A percentile compares a stretch with the other conserved stretches of the same genome.
Evolutionary conservation across 2,329 filamentous ascomycete species (phyloP).

Genomic region (Trichoderma sp.): DNA sequence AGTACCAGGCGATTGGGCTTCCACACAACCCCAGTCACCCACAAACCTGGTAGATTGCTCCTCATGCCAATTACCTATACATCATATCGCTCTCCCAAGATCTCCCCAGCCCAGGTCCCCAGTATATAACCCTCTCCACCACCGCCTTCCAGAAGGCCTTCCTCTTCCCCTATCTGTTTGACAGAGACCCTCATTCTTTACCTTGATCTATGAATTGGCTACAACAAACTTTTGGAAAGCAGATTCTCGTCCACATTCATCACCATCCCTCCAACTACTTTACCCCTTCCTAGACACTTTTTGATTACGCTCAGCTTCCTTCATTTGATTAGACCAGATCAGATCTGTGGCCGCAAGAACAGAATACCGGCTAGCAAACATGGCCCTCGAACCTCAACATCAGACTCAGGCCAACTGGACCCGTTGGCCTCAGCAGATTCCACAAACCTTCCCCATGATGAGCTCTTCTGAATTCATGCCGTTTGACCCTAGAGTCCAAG

Average conservation of each 20-base stretch:
- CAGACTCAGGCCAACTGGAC: constrained; percentile 50
- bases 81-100: constrained; percentile 23
- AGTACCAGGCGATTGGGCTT: constrained; percentile 33
- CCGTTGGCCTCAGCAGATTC: constrained; percentile 52
- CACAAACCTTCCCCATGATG: constrained; percentile 48
- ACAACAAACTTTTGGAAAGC: background rate
- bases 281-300: background rate
- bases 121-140: constrained; percentile 26
- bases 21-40: constrained; percentile 30
- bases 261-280: background rate
- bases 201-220: background rate
- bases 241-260: background rate
- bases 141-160: constrained; percentile 19
- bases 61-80: background rate
- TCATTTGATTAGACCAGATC: background rate
- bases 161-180: background rate
- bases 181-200: background rate
- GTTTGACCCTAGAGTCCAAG: constrained; percentile 46
- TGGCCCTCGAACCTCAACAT: constrained; percentile 50
- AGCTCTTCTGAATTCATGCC: constrained; percentile 45
- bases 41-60: constrained; percentile 21
- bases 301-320: background rate
- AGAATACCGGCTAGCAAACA: constrained; percentile 22
- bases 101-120: constrained; percentile 24
- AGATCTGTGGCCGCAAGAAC: background rate